Conservation (phyloP, 2,329 filamentous ascomycete genomes). For the Passalora sequoiae region DNA sequence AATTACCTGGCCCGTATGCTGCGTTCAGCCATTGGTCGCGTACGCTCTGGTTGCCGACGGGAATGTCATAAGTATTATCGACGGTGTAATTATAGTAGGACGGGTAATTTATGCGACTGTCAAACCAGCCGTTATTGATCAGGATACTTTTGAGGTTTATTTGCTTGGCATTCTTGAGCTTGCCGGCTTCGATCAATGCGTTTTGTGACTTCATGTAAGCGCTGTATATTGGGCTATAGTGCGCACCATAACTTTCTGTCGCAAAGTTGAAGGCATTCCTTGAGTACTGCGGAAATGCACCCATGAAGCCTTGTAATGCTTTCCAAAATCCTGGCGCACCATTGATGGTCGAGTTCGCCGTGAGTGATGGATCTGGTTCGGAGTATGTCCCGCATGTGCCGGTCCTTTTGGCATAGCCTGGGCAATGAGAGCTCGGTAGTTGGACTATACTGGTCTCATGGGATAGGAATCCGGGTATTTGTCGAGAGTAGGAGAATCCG, state of each 20-base stretch:
- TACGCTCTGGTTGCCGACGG: conserved; percentile 43
- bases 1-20: conserved; percentile 55
- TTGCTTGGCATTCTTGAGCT: neutral
- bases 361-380: conserved; percentile 45
- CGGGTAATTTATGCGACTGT: conserved; percentile 49
- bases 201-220: conserved; percentile 6
- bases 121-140: conserved; percentile 54
- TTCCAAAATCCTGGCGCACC: conserved; percentile 56
- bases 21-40: conserved; percentile 50
- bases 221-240: conserved; percentile 15
- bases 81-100: conserved; percentile 54
- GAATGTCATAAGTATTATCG: conserved; percentile 50
- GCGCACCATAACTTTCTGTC: conserved; percentile 18
- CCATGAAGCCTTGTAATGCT: conserved; percentile 57
- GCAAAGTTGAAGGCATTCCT: conserved; percentile 16
- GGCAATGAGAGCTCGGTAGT: neutral
- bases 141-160: conserved; percentile 4
- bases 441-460: conserved; percentile 26
- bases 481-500: conserved; percentile 49
- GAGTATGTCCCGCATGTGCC: conserved; percentile 51
- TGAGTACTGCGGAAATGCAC: conserved; percentile 42
- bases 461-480: conserved; percentile 36
- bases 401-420: neutral
- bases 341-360: conserved; percentile 47
- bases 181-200: neutral